A percentile compares a stretch with the other conserved stretches of the same genome.
Conservation (phyloP, 306 rosid species). For the Glycine latifolia region DNA sequence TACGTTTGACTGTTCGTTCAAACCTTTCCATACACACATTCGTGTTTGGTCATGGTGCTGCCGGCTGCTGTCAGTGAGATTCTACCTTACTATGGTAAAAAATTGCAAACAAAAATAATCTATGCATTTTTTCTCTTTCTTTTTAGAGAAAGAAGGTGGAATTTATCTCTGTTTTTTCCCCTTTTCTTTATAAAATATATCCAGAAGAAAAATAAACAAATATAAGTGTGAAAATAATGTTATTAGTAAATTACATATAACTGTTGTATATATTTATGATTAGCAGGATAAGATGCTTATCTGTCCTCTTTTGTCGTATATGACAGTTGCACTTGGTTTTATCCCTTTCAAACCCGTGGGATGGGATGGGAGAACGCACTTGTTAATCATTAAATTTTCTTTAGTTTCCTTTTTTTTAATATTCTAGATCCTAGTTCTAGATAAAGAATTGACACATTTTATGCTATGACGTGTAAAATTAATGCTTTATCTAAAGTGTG, state of each 20-base stretch:
- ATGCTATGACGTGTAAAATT: background rate
- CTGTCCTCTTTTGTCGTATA: slow-evolving; percentile 9
- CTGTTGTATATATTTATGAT: background rate
- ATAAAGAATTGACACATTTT: background rate
- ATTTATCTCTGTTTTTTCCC: background rate
- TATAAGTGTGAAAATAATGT: no score
- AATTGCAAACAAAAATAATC: no score
- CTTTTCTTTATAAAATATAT: background rate
- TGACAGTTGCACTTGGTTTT: background rate
- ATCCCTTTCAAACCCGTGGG: background rate
- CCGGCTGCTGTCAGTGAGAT: background rate
- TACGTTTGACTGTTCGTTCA: background rate
- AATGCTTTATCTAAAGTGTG: background rate
- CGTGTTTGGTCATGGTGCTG: no score
- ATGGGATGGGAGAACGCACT: background rate
- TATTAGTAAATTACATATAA: background rate
- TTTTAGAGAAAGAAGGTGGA: background rate
- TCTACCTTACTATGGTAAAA: background rate
- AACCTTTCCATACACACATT: no score
- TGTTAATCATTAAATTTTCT: background rate
- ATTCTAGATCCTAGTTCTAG: background rate
- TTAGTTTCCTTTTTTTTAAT: background rate
- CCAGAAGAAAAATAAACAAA: background rate
- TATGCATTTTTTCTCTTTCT: background rate
- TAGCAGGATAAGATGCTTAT: slow-evolving; percentile 19